These are phyloP conservation scores for Hortiboletus campestris DNA, from an alignment of 768 basidiomycete genomes.

Conservation along the genomic window DNA sequence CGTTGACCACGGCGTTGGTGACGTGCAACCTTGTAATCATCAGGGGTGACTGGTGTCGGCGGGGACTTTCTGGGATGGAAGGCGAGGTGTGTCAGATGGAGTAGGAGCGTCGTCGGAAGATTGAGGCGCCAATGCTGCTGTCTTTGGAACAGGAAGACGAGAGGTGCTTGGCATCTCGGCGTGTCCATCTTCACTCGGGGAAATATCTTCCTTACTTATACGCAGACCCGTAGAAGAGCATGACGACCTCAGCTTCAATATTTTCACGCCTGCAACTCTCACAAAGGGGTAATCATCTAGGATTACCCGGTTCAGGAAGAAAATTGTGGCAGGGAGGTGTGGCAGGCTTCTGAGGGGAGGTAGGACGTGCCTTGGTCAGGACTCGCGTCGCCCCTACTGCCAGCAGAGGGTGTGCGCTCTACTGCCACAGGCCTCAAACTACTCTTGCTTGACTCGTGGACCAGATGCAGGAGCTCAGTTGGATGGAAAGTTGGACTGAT, in stretches of 20 bases:
- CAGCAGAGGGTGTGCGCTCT: constrained; percentile 12
- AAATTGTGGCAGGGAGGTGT: constrained; percentile 10
- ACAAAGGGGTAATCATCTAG: constrained; percentile 48
- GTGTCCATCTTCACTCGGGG: constrained; percentile 12
- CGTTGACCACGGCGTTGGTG: constrained; percentile 39
- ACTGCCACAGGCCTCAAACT: constrained; percentile 1
- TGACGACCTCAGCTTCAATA: constrained; percentile 33
- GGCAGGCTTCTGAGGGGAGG: constrained; percentile 30
- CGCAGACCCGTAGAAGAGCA: background rate
- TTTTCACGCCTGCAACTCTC: constrained; percentile 48
- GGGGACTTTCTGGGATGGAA: constrained; percentile 2
- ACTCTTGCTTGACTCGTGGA: constrained; percentile 17
- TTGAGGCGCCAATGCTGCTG: background rate
- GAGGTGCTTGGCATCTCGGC: background rate
- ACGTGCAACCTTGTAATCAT: constrained; percentile 41
- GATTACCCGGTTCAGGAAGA: constrained; percentile 13
- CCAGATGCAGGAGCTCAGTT: constrained; percentile 14
- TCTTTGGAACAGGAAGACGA: background rate
- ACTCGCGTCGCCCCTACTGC: constrained; percentile 6
- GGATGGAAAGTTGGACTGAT: background rate
- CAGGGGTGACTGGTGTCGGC: constrained; percentile 28
- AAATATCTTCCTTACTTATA: too few species aligned
- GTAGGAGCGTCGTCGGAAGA: background rate
- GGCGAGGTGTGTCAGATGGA: background rate
- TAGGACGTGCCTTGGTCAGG: constrained; percentile 32